These are phyloP conservation scores for Rosa lucieae DNA, from an alignment of 306 rosid species.

Conservation along the genomic window DNA sequence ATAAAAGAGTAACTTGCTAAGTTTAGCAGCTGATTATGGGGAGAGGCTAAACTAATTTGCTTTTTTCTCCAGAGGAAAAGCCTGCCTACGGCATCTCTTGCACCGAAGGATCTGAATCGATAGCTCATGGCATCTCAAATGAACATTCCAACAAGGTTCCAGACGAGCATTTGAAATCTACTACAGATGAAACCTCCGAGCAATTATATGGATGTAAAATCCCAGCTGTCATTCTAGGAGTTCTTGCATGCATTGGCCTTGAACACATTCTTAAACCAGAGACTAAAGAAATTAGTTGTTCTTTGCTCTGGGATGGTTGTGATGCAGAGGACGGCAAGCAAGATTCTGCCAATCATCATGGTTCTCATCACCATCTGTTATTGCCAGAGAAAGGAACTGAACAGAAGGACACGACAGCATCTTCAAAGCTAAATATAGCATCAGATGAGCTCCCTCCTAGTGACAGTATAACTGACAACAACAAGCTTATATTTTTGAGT, in stretches of 20 bases:
- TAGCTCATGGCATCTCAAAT: neutral
- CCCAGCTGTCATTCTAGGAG: constrained; percentile 17
- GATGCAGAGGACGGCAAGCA: neutral
- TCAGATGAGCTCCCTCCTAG: neutral
- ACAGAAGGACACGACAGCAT: neutral
- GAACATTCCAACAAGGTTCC: neutral
- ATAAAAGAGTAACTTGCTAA: neutral
- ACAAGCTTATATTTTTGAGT: neutral
- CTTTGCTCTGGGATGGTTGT: constrained; percentile 9
- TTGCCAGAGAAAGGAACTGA: neutral
- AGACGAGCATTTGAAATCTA: constrained; percentile 5
- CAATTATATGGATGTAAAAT: constrained; percentile 13
- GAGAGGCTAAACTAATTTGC: neutral
- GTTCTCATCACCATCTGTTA: neutral
- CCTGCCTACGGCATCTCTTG: neutral
- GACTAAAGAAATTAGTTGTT: constrained; percentile 18
- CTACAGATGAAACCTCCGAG: constrained; percentile 22
- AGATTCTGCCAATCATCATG: neutral
- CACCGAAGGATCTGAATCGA: neutral
- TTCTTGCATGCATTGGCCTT: constrained; percentile 19
- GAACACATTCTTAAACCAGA: constrained; percentile 11
- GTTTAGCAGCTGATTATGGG: neutral
- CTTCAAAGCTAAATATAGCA: neutral
- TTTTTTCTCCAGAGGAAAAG: constrained; percentile 9
- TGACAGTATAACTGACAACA: neutral